phyloP scores from a whole-genome alignment of 1,284 basidiomycete species.

The Hymenochaete sp. region DNA sequence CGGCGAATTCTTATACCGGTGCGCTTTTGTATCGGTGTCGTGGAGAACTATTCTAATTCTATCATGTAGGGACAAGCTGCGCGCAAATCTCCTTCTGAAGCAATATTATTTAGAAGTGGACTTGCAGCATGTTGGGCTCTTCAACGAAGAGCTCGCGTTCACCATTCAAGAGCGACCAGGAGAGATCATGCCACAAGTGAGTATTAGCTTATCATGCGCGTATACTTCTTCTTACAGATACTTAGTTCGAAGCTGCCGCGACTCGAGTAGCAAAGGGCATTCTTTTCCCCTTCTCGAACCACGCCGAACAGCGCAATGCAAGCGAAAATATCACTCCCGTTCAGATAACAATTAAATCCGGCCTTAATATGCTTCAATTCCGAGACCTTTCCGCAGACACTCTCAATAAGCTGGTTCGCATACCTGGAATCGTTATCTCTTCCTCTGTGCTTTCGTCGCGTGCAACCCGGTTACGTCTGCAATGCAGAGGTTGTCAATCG shows the following conservation, averaged over 20 bases:
- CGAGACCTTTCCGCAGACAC: constrained; percentile 88
- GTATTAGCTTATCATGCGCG: constrained; percentile 19
- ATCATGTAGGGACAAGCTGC: constrained; percentile 69
- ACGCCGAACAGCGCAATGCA: constrained; percentile 44
- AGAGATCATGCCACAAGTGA: constrained; percentile 83
- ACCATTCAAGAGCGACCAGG: constrained; percentile 83
- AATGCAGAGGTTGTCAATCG: constrained; percentile 86
- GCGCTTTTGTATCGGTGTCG: constrained; percentile 21
- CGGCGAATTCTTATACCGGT: constrained; percentile 86
- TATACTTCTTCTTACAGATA: not conserved
- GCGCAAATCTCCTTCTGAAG: constrained; percentile 84
- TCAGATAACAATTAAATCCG: constrained; percentile 84
- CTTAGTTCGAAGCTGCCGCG: constrained; percentile 83
- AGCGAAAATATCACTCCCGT: constrained; percentile 70
- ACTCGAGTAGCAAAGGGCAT: constrained; percentile 75
- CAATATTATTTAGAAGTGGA: constrained; percentile 91
- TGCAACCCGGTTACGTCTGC: constrained; percentile 85
- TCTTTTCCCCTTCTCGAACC: constrained; percentile 58
- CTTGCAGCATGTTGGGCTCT: constrained; percentile 82
- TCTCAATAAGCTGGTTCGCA: constrained; percentile 91
- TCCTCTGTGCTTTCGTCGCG: constrained; percentile 91
- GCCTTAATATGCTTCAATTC: constrained; percentile 89
- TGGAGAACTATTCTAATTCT: not conserved
- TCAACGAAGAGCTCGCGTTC: constrained; percentile 91
- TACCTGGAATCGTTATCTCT: constrained; percentile 98